phyloP scores from a whole-genome alignment of 2,329 filamentous ascomycete genomes.

The Aulographum hederae region DNA sequence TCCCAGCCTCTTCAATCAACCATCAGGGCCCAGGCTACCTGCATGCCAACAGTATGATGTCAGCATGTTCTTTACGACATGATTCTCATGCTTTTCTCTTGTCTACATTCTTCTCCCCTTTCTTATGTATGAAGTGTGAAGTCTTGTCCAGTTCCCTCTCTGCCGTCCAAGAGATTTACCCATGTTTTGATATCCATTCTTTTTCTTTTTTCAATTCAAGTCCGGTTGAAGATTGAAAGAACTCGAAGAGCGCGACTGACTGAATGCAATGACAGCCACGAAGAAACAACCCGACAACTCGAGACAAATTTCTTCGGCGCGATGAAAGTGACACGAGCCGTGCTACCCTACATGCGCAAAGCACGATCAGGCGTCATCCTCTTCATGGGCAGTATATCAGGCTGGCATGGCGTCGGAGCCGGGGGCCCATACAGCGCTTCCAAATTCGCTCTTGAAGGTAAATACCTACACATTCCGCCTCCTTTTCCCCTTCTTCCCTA shows the following conservation, averaged over 20 bases:
- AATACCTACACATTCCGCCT: not conserved
- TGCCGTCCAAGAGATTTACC: too few relatives aligned
- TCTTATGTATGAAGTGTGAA: too few relatives aligned
- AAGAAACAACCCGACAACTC: constrained; percentile 17
- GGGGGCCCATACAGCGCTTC: constrained; percentile 17
- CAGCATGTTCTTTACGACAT: not conserved
- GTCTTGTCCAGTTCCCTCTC: too few relatives aligned
- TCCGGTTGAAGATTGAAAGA: too few relatives aligned
- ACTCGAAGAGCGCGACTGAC: not conserved
- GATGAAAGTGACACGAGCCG: constrained; percentile 18
- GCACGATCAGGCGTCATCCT: constrained; percentile 19
- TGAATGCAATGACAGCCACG: constrained; percentile 11
- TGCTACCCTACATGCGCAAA: constrained; percentile 20
- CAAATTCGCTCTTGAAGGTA: constrained; percentile 15
- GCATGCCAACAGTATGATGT: too few relatives aligned
- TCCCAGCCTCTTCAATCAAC: too few relatives aligned
- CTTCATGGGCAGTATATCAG: constrained; percentile 10
- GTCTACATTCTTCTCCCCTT: not conserved
- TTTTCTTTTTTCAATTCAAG: too few relatives aligned
- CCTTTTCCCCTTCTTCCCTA: too few relatives aligned
- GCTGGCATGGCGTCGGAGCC: constrained; percentile 5
- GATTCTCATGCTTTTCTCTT: not conserved
- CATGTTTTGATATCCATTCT: too few relatives aligned
- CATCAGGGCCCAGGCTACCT: too few relatives aligned
- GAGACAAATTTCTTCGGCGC: constrained; percentile 25